Evolutionary conservation across 164 flowering plant genomes (phyloP).

Genomic region (grape (Vitis vinifera)): DNA sequence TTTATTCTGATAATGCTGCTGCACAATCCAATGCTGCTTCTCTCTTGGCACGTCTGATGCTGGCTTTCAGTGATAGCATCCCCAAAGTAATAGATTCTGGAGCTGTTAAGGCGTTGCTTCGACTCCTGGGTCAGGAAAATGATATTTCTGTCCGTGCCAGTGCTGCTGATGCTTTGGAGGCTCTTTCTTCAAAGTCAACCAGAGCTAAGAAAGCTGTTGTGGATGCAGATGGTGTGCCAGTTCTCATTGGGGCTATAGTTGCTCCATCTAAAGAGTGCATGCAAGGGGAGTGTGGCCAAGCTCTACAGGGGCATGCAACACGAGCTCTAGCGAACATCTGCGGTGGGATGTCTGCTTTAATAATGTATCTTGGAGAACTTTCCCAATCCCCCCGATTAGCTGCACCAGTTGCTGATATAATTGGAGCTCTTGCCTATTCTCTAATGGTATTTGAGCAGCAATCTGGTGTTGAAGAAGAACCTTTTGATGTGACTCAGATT

Average conservation of each 20-base stretch:
- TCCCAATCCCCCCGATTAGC: conserved; percentile 68
- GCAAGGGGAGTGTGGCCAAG: conserved; percentile 68
- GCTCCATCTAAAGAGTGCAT: conserved; percentile 93
- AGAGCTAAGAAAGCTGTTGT: conserved; percentile 62
- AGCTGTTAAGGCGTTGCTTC: conserved; percentile 61
- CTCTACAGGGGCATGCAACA: conserved; percentile 71
- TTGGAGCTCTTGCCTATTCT: conserved; percentile 91
- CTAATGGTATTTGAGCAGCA: conserved; percentile 67
- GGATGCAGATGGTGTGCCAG: conserved; percentile 60
- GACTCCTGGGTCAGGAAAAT: conserved; percentile 59
- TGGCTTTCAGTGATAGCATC: conserved; percentile 78
- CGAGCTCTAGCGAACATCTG: conserved; percentile 74
- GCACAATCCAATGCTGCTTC: conserved; percentile 96
- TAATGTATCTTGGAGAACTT: conserved; percentile 74
- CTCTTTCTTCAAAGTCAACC: conserved; percentile 65
- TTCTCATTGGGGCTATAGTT: conserved; percentile 79
- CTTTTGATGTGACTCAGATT: conserved; percentile 54
- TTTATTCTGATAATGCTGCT: conserved; percentile 70
- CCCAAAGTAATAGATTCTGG: conserved; percentile 78
- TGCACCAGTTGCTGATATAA: conserved; percentile 84
- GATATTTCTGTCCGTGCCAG: conserved; percentile 81
- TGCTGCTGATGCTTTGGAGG: conserved; percentile 87
- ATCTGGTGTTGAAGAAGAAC: conserved; percentile 38
- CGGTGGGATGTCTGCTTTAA: conserved; percentile 74
- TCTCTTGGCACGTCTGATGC: conserved; percentile 73